Conservation (phyloP, 192 early-diverging fungal species). For the Linnemannia exigua region DNA sequence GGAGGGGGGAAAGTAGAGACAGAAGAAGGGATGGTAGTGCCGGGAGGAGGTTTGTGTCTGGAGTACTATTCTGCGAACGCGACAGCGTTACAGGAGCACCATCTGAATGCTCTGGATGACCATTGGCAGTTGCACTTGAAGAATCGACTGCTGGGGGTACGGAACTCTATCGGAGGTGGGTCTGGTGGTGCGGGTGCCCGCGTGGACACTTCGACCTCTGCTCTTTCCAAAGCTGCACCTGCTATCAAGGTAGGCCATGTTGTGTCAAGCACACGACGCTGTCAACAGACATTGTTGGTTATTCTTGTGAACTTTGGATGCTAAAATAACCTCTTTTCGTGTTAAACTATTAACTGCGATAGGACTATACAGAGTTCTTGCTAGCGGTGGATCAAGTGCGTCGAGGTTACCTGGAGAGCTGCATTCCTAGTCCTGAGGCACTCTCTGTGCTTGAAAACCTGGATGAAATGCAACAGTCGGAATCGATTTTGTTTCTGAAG, state of each 20-base stretch:
- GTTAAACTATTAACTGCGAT: not conserved
- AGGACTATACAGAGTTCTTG: conserved; percentile 32
- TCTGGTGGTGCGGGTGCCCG: not conserved
- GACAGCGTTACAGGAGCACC: conserved; percentile 31
- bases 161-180: not conserved
- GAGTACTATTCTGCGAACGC: conserved; percentile 47
- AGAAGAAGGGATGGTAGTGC: not conserved
- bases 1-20: not conserved
- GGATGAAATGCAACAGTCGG: conserved; percentile 48
- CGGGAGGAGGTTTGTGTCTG: conserved; percentile 25
- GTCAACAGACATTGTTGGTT: no score
- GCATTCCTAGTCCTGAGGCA: conserved; percentile 47
- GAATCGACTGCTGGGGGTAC: not conserved
- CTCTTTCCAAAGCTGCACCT: not conserved
- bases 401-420: conserved; percentile 24
- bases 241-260: not conserved
- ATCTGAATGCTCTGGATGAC: conserved; percentile 31
- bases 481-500: conserved; percentile 27
- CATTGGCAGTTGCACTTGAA: conserved; percentile 31
- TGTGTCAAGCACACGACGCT: no score
- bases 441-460: conserved; percentile 25
- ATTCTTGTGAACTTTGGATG: not conserved
- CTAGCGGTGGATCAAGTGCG: conserved; percentile 35
- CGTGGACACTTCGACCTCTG: not conserved
- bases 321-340: not conserved